Percentiles rank a stretch among this genome's conserved stretches.
Conservation (phyloP, 2,329 filamentous ascomycete genomes). For the Teratosphaeria viscida region DNA sequence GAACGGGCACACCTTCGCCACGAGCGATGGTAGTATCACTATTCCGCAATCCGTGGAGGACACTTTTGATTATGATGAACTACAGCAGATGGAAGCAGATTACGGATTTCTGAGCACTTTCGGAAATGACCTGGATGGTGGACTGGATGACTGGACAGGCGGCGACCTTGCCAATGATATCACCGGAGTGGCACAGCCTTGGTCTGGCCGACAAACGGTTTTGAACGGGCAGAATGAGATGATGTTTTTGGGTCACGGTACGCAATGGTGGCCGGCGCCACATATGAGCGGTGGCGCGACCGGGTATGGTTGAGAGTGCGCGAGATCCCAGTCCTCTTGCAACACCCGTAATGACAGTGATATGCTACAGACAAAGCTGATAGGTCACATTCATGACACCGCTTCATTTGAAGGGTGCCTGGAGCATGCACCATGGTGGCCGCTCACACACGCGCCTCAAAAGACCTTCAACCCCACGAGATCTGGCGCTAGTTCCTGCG, state of each 20-base stretch:
- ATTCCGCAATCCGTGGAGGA: neutral
- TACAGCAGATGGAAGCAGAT: neutral
- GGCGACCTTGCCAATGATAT: neutral
- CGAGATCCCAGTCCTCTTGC: neutral
- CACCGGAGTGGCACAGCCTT: neutral
- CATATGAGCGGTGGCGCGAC: neutral
- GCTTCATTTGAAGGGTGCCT: neutral
- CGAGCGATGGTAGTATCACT: neutral
- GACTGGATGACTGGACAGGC: neutral
- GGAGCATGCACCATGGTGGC: no score
- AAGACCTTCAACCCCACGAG: slow-evolving; percentile 34
- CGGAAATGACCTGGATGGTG: neutral
- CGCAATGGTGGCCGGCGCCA: neutral
- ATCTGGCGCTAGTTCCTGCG: slow-evolving; percentile 30
- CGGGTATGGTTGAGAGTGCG: neutral
- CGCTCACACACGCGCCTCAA: neutral
- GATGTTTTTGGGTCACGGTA: neutral
- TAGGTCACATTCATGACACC: neutral
- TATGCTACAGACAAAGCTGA: neutral
- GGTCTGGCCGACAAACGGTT: neutral
- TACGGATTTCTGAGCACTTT: neutral
- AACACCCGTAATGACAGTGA: neutral
- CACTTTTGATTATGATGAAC: neutral
- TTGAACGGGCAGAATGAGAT: neutral
- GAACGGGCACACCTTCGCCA: neutral